phyloP scores from a whole-genome alignment of 2,329 filamentous ascomycete genomes.

The Helminthosporium solani region DNA sequence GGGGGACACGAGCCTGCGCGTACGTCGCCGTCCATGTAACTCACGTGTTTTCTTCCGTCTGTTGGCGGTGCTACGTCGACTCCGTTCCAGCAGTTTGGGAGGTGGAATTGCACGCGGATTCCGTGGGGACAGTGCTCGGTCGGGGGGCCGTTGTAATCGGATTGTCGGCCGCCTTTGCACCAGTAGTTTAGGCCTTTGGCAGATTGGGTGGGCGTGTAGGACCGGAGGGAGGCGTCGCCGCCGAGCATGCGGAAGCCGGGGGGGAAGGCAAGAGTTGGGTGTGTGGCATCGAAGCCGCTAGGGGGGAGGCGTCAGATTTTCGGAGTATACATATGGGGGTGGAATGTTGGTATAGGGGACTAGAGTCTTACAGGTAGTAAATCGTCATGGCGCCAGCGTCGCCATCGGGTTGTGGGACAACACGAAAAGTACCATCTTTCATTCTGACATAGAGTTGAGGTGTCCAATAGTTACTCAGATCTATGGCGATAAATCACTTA shows the following conservation, averaged over 20 bases:
- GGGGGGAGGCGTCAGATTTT: conserved; percentile 40
- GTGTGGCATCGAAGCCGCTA: conserved; percentile 55
- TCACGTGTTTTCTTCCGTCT: conserved; percentile 63
- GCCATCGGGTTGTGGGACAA: conserved; percentile 60
- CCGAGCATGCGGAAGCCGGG: conserved; percentile 69
- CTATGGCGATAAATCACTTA: not conserved
- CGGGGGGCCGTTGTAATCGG: conserved; percentile 60
- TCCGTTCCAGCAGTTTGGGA: conserved; percentile 73
- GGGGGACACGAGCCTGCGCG: conserved; percentile 55
- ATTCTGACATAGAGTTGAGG: conserved; percentile 66
- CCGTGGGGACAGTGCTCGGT: conserved; percentile 62
- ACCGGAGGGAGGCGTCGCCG: conserved; percentile 62
- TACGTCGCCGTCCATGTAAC: conserved; percentile 52
- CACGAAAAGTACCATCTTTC: conserved; percentile 50
- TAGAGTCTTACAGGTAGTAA: conserved; percentile 61
- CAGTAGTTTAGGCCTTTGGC: conserved; percentile 56
- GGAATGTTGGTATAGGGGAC: not conserved
- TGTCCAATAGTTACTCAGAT: conserved; percentile 67
- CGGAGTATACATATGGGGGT: no score
- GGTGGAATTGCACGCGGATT: conserved; percentile 66
- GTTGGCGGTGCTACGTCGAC: conserved; percentile 53
- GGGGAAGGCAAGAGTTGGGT: conserved; percentile 69
- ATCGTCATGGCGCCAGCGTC: conserved; percentile 63
- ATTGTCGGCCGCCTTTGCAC: conserved; percentile 50
- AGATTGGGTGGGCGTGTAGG: conserved; percentile 47